Conservation (phyloP, 139 green algal genomes). For the Asterochloris erici region DNA sequence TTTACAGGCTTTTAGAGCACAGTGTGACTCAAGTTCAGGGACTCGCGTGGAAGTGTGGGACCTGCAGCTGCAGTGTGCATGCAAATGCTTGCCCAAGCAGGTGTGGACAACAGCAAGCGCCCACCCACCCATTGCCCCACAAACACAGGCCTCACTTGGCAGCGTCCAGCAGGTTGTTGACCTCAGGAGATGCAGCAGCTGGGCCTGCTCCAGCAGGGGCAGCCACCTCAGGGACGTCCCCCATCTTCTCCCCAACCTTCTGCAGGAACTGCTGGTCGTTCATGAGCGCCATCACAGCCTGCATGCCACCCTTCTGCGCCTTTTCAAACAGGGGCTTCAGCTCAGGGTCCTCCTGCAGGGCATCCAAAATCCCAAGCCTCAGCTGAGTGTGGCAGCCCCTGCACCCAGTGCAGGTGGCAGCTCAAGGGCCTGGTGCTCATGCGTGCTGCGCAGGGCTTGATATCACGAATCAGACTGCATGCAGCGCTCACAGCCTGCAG, state of each 20-base stretch:
- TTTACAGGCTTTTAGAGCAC: too few relatives aligned
- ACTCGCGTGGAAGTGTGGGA: too few relatives aligned
- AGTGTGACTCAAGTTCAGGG: too few relatives aligned
- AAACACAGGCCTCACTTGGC: slow-evolving; percentile 51
- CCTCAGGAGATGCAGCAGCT: slow-evolving; percentile 35
- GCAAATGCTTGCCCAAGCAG: not conserved
- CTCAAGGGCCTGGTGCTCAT: too few relatives aligned
- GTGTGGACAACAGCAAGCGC: not conserved
- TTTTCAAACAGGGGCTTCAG: slow-evolving; percentile 73
- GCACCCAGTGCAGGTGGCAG: too few relatives aligned
- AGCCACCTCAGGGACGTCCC: slow-evolving; percentile 27
- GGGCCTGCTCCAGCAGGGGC: slow-evolving; percentile 21
- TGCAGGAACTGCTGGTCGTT: slow-evolving; percentile 60
- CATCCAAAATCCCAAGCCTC: too few relatives aligned
- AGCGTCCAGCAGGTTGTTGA: slow-evolving; percentile 78
- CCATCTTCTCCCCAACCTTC: slow-evolving; percentile 69
- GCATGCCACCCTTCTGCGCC: slow-evolving; percentile 68
- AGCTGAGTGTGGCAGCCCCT: too few relatives aligned
- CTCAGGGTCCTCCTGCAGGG: slow-evolving; percentile 64
- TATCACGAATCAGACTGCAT: too few relatives aligned
- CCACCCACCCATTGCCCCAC: not conserved
- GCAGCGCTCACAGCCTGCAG: too few relatives aligned
- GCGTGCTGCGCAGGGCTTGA: too few relatives aligned
- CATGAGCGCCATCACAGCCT: slow-evolving; percentile 64
- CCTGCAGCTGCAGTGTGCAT: not conserved